Evolutionary conservation across 352 stramenopile species (phyloP).

Genomic region (Globisporangium iwayamae): DNA sequence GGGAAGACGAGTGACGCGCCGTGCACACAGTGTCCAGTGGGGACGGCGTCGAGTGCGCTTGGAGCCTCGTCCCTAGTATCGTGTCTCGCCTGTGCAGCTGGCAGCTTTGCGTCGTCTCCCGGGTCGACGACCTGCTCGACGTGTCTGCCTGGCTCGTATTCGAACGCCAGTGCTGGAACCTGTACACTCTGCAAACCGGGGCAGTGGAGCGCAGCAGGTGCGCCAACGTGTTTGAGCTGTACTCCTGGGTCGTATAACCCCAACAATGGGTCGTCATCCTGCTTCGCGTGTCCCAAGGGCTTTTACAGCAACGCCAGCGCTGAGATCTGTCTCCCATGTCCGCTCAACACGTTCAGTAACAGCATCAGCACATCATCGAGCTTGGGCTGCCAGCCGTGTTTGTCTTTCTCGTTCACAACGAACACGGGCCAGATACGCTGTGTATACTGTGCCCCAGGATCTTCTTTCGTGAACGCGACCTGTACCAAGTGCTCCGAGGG

Average conservation of each 20-base stretch:
- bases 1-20: conserved; percentile 32
- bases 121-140: conserved; percentile 19
- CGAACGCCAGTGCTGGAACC: conserved; percentile 29
- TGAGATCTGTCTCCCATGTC: conserved; percentile 36
- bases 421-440: conserved; percentile 30
- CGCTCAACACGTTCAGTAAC: conserved; percentile 43
- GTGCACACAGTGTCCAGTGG: conserved; percentile 47
- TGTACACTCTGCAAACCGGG: conserved; percentile 43
- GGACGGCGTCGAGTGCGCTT: conserved; percentile 37
- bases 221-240: conserved; percentile 37
- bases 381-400: conserved; percentile 31
- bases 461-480: conserved; percentile 14
- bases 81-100: conserved; percentile 29
- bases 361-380: conserved; percentile 17
- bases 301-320: conserved; percentile 51
- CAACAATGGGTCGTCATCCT: conserved; percentile 30
- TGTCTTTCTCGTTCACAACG: conserved; percentile 32
- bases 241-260: conserved; percentile 44
- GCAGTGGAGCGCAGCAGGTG: conserved; percentile 35
- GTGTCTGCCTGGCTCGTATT: conserved; percentile 37
- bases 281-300: conserved; percentile 49
- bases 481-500: conserved; percentile 41
- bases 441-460: conserved; percentile 26
- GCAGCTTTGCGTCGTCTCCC: conserved; percentile 22
- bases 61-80: conserved; percentile 27